Conservation (phyloP, 2,329 filamentous ascomycete genomes). For the Tolypocladium paradoxum region DNA sequence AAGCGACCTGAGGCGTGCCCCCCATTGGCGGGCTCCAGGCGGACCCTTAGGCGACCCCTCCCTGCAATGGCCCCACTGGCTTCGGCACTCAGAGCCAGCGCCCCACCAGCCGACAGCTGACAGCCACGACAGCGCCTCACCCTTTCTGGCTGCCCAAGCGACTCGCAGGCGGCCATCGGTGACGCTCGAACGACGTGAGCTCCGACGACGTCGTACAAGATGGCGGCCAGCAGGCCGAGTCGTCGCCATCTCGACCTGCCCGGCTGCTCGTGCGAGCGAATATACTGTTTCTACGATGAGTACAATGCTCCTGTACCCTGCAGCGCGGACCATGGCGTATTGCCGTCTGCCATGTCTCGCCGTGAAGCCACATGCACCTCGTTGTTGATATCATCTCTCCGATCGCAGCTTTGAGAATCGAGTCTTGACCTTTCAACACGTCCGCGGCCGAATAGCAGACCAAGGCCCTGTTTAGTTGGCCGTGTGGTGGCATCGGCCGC, state of each 20-base stretch:
- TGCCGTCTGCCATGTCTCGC: no score
- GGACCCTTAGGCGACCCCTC: background rate
- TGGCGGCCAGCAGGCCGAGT: background rate
- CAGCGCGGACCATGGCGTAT: background rate
- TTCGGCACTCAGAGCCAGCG: background rate
- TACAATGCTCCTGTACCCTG: background rate
- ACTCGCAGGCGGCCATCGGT: background rate
- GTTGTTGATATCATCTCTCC: no score
- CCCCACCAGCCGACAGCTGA: background rate
- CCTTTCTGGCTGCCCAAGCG: background rate
- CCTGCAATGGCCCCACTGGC: background rate
- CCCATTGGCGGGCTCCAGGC: background rate
- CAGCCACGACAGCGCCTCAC: background rate
- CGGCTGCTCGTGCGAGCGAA: background rate
- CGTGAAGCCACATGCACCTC: no score
- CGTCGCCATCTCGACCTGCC: background rate
- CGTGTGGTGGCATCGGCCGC: no score
- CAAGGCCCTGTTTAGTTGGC: no score
- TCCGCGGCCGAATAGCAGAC: no score
- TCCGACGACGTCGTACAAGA: background rate
- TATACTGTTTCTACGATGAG: background rate
- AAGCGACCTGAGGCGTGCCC: background rate
- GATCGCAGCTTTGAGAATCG: no score
- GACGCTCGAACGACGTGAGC: background rate
- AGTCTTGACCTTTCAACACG: no score